phyloP scores from a whole-genome alignment of 2,329 filamentous ascomycete genomes.

The Phialophora tarda region DNA sequence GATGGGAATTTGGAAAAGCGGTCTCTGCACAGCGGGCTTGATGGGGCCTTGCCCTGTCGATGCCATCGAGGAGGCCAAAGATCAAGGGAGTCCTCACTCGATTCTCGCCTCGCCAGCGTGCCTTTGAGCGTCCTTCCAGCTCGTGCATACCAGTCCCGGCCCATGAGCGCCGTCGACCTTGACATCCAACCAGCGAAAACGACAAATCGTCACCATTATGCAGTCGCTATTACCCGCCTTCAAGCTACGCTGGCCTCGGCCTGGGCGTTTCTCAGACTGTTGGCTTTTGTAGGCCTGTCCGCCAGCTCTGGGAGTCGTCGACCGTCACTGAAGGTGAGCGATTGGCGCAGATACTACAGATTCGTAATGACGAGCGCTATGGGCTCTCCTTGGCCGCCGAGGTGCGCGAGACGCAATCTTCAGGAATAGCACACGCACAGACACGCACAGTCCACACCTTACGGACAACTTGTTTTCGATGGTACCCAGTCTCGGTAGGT shows the following conservation, averaged over 20 bases:
- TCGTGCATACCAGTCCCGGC: neutral
- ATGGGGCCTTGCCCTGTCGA: neutral
- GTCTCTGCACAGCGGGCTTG: neutral
- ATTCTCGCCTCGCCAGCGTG: too few relatives aligned
- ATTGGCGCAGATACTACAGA: neutral
- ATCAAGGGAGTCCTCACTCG: neutral
- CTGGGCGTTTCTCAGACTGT: neutral
- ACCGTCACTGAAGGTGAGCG: neutral
- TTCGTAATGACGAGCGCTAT: neutral
- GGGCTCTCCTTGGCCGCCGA: neutral
- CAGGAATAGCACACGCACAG: neutral
- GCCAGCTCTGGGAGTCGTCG: neutral
- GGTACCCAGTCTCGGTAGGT: neutral
- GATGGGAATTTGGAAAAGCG: neutral
- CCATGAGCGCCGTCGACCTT: neutral
- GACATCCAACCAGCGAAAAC: neutral
- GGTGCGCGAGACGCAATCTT: neutral
- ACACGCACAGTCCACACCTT: neutral
- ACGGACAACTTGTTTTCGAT: neutral
- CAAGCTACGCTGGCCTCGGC: too few relatives aligned
- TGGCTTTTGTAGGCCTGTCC: neutral
- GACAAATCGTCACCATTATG: neutral
- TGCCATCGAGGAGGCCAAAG: neutral
- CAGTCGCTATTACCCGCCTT: neutral
- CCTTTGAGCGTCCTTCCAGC: neutral